phyloP scores from a whole-genome alignment of 148 eudicot species.

The Nepenthes mirabilis region DNA sequence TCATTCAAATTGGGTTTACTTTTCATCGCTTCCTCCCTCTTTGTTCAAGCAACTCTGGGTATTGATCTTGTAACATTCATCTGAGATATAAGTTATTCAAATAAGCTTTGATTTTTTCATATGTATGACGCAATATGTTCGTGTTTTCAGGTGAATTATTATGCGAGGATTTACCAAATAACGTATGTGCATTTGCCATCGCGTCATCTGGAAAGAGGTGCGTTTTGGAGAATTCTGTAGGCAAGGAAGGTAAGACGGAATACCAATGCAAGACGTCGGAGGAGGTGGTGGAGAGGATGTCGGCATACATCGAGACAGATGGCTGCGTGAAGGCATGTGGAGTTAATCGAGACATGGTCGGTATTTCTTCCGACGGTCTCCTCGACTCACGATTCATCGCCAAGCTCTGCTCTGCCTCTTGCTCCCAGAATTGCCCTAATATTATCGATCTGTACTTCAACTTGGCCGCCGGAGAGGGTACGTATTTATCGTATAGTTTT shows the following conservation, averaged over 20 bases:
- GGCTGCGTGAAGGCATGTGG: slow-evolving; percentile 59
- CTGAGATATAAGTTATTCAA: background rate
- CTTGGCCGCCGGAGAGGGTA: slow-evolving; percentile 85
- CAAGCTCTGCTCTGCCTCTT: slow-evolving; percentile 55
- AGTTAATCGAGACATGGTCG: slow-evolving; percentile 44
- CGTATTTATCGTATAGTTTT: background rate
- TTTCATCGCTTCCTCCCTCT: slow-evolving; percentile 39
- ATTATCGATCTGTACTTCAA: slow-evolving; percentile 75
- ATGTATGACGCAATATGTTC: background rate
- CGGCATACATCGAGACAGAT: slow-evolving; percentile 61
- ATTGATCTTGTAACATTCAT: background rate
- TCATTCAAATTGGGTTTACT: slow-evolving; percentile 27
- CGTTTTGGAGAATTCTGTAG: slow-evolving; percentile 39
- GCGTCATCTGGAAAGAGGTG: slow-evolving; percentile 75
- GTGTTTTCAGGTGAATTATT: slow-evolving; percentile 34
- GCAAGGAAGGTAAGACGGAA: slow-evolving; percentile 18
- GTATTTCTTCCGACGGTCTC: slow-evolving; percentile 61
- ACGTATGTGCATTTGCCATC: slow-evolving; percentile 49
- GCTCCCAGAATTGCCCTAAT: slow-evolving; percentile 66
- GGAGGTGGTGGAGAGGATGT: slow-evolving; percentile 51
- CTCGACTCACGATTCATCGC: slow-evolving; percentile 41
- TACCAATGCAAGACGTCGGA: slow-evolving; percentile 70
- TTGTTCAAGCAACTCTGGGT: slow-evolving; percentile 48
- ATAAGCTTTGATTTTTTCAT: background rate
- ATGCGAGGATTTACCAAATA: slow-evolving; percentile 55